Evolutionary conservation across 2,329 filamentous ascomycete genomes (phyloP), one percentile per base, ranked within the genome.

Genomic region (Trichoderma guizhouense): DNA sequence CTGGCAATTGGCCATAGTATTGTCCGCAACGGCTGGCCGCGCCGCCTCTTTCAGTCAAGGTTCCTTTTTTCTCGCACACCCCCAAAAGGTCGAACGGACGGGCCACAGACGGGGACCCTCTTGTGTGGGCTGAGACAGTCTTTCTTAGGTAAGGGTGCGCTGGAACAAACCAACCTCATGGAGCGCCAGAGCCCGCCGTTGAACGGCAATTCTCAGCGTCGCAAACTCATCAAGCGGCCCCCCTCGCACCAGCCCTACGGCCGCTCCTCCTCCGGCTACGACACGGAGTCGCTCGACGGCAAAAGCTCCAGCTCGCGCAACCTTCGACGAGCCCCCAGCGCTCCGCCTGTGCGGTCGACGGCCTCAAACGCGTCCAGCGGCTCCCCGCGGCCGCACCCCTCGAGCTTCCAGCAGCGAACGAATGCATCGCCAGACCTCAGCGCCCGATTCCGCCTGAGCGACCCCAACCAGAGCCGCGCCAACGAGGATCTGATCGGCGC

Each of bases 151-250:
- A 75, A 76, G 74, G 75, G 71, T 71, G 69, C 73, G 74, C 63
- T 67, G 15, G 51, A 39, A 55, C 61, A 72, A 61, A 26, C 61
- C 55, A n/a, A 43, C 65, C 85, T 82, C 83, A 86, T 86, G 85
- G 85, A 86, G 79, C 81, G 79, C 78, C 82, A 80, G 76, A 81
- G 81, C 77, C 80, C 80, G 78, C 77, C 81, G 75, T 79, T 82
- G 78, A 82, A 83, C 82, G 82, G 82, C 82, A 82, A 77, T 77
- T 85, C 84, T 73, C 84, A 87, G 75, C 88, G 89, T 82, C 88
- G 88, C 82, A 85, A 83, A 79, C 87, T 91, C 75, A 87, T 87
- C 79, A 91, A 91, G 84, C 89, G 89, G 80, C 87, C 87, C 71
- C 87, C 86, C 64, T 82, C 83, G 57, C 80, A 84, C 75, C 82